Evolutionary conservation across 495 filamentous ascomycete genomes (phyloP), one percentile per base, ranked within the genome.

Genomic region (Tuber aestivum): DNA sequence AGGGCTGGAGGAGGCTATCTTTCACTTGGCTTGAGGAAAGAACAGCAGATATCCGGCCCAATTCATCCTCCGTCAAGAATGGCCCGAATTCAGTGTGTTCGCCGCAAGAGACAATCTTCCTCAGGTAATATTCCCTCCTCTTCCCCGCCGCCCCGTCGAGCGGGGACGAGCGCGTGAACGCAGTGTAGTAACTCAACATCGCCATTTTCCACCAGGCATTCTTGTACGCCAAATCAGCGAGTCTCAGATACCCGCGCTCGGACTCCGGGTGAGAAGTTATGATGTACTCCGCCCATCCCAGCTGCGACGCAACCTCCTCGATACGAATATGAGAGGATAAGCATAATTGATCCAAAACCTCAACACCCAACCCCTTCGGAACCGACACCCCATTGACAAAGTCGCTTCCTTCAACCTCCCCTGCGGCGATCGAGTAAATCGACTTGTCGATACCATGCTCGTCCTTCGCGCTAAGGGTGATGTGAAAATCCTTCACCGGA

Each of bases 71-170:
- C 18, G 75, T 56, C 37, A 73, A 45, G 23, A 73, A 27, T 0
- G 74, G 71, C 2, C 75, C 75, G 18, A 72, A 74, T 35, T 74
- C 75, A 14, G 77, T 77, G 42, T 77, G n/a, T 41, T 27, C 71
- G 21, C 44, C 61, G 5, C 74, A 72, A 32, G 70, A 50, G 40
- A 37, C n/a, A 50, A 78, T 71, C 38, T 70, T 72, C 23, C 37
- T 69, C 0, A 20, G 27, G 35, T 79, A 79, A 41, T 79, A 50
- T 3, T 16, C 42, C 10, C 61, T 50, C 23, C 75, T 38, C 68
- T 74, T 79, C 56, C 56, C 56, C 32, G 23, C 14, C 9, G 38
- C 72, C 2, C 70, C 73, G 18, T 70, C 68, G 32, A 35, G 27
- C 56, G 10, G 68, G 18, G 5, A 20, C 20, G 61, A 74, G 14